Conservation (phyloP, 129 eudicot species). For the Rutidosis leptorrhynchoides region DNA sequence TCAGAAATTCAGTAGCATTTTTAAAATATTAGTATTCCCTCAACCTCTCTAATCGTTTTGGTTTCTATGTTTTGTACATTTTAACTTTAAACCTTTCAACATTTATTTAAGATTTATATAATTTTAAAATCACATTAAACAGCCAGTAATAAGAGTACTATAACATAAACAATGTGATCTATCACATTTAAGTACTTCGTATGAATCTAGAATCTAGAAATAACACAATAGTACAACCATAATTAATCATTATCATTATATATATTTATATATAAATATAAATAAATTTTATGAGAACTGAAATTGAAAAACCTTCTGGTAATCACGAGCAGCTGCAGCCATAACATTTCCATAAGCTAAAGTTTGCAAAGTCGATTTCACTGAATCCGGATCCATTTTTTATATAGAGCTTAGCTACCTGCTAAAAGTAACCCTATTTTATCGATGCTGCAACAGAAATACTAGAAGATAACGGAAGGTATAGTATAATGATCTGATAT, state of each 20-base stretch:
- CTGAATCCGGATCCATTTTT: constrained; percentile 84
- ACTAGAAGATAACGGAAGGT: background rate
- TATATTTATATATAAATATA: background rate
- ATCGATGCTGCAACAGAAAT: constrained; percentile 7
- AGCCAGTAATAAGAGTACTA: background rate
- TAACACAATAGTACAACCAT: constrained; percentile 1
- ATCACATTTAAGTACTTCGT: too few species aligned
- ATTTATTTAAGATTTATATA: background rate
- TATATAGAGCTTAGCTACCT: background rate
- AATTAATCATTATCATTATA: background rate
- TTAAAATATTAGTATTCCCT: background rate
- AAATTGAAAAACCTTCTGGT: constrained; percentile 54
- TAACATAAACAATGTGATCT: background rate
- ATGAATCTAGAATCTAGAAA: too few species aligned
- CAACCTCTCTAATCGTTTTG: too few species aligned
- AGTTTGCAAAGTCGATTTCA: constrained; percentile 75
- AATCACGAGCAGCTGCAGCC: constrained; percentile 98
- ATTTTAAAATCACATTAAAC: background rate
- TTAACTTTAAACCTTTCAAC: background rate
- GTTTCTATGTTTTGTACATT: too few species aligned
- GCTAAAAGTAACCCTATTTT: constrained; percentile 5
- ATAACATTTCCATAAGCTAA: constrained; percentile 52
- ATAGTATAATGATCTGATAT: background rate
- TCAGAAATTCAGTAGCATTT: background rate
- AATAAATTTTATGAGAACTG: too few species aligned